Evolutionary conservation across 164 flowering plant species (phyloP).

Genomic region (Vitis amurensis): DNA sequence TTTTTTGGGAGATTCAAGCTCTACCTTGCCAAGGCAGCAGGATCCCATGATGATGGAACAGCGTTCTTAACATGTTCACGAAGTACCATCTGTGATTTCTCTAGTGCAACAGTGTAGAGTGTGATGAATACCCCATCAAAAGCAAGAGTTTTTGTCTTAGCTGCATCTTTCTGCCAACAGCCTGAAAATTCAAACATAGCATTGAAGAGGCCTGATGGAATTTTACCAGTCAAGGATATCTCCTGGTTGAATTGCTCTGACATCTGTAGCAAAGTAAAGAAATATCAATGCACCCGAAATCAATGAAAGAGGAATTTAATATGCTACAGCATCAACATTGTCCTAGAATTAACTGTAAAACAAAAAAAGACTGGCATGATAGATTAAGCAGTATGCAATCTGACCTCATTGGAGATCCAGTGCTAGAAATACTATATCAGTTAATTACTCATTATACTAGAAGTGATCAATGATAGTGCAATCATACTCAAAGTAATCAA

Average conservation of each 20-base stretch:
- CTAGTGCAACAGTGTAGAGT: constrained; percentile 76
- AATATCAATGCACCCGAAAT: background rate
- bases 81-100: constrained; percentile 77
- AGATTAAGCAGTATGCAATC: too few relatives aligned
- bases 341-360: too few relatives aligned
- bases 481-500: too few relatives aligned
- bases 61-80: constrained; percentile 82
- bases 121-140: constrained; percentile 94
- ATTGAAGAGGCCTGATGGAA: constrained; percentile 90
- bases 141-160: constrained; percentile 83
- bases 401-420: too few relatives aligned
- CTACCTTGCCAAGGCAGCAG: constrained; percentile 91
- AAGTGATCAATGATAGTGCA: too few relatives aligned
- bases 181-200: constrained; percentile 84
- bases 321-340: too few relatives aligned
- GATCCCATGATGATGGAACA: constrained; percentile 96
- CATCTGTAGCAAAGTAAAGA: constrained; percentile 53
- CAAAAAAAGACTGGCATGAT: too few relatives aligned
- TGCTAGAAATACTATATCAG: too few relatives aligned
- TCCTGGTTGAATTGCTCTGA: constrained; percentile 96
- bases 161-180: constrained; percentile 97
- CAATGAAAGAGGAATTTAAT: background rate
- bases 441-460: too few relatives aligned
- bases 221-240: constrained; percentile 80
- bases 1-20: background rate